Base-by-base conservation (phyloP, 441 rosid genomes). In the Adansonia gregorii region DNA sequence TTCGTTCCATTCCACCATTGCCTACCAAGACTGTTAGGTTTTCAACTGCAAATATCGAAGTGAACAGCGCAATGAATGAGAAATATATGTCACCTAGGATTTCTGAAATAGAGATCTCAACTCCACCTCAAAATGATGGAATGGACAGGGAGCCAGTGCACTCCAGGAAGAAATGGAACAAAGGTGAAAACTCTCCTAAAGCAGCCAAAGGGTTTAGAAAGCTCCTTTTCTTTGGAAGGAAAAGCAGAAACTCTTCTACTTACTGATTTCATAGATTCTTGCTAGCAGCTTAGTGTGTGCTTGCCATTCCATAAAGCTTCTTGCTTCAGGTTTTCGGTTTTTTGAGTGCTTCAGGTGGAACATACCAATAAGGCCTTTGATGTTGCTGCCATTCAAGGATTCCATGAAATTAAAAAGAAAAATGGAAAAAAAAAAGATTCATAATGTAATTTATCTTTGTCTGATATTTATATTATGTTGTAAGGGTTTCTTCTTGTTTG, bases 91-190 rank as follows among this genome's bases (percentile, higher is more conserved):
- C 86, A 9, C 85, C 88, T 10, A 67, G 82, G 20, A 85, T 81
- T 63, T 82, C 92, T 15, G 94, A 92, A 85, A 86, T 85, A 73
- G 90, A 91, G 75, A 76, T 85, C 27, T 81, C 97, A 11, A 94
- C 98, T 56, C 91, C 97, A 17, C 93, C 92, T 2, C 89, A 79
- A 45, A 78, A 54, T 48, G 83, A 82, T 71, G 85, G 73, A 76
- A 77, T 81, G 79, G 80, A 68, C 22, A 46, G 67, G 15, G 97
- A 92, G 74, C 69, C 81, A 49, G 55, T 78, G 59, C 89, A 87
- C 71, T 81, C 93, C 15, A 87, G 98, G 86, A 95, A 91, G 93
- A 94, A 92, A 78, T 95, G 99, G 98, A 89, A 83, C 89, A 88
- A 80, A 43, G 97, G 88, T 2, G 95, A 87, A 56, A 86, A 77